A percentile compares a stretch with the other conserved stretches of the same genome.
Evolutionary conservation across 1,284 basidiomycete species (phyloP).

Genomic region (Takashimella koratensis): DNA sequence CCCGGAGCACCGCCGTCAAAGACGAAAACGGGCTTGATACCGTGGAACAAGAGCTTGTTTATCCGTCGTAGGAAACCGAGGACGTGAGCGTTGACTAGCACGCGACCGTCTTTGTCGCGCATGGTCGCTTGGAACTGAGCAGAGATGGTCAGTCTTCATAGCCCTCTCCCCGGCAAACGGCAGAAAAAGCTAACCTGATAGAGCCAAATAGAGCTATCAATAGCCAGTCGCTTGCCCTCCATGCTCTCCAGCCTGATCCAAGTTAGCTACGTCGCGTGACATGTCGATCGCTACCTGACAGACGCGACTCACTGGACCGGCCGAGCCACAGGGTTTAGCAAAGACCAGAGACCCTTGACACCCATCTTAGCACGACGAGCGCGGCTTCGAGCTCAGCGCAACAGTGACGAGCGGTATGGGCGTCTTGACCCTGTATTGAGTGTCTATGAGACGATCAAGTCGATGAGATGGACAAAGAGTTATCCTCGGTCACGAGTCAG

Average conservation of each 20-base stretch:
- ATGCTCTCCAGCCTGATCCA: slow-evolving; percentile 75
- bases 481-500: no score
- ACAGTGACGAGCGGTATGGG: no score
- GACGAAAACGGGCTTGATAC: slow-evolving; percentile 94
- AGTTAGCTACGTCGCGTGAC: not conserved
- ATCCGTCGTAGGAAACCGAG: slow-evolving; percentile 91
- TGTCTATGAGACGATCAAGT: no score
- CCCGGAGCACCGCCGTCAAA: slow-evolving; percentile 92
- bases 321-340: slow-evolving; percentile 83
- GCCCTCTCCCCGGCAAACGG: no score
- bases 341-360: slow-evolving; percentile 90
- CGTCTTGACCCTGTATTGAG: no score
- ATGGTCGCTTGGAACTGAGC: slow-evolving; percentile 93
- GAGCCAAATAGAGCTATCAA: slow-evolving; percentile 99
- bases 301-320: slow-evolving; percentile 66
- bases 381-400: no score
- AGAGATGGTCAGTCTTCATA: not conserved
- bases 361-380: slow-evolving; percentile 60
- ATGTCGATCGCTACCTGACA: slow-evolving; percentile 9
- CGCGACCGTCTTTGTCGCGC: slow-evolving; percentile 93
- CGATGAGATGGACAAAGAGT: no score
- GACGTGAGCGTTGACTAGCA: slow-evolving; percentile 88
- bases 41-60: slow-evolving; percentile 91
- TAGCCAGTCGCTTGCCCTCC: slow-evolving; percentile 85
- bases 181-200: slow-evolving; percentile 57